Percentiles rank a stretch among this genome's conserved stretches.
Evolutionary conservation across 495 filamentous ascomycete genomes (phyloP).

Genomic region (Bathelium albidoporum): DNA sequence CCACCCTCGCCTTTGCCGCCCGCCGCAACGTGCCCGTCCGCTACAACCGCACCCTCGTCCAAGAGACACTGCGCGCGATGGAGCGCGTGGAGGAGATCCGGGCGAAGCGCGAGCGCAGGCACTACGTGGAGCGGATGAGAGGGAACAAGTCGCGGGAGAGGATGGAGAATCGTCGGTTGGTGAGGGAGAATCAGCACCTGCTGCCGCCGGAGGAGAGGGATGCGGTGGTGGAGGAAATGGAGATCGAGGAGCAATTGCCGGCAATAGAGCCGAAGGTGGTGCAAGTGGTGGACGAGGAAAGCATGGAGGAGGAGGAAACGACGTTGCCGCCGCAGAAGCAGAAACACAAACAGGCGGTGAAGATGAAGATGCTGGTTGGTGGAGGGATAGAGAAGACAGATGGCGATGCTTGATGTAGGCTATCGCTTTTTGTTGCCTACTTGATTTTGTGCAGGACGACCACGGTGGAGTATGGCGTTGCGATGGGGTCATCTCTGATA

Average conservation of each 20-base stretch:
- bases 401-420: constrained; percentile 14
- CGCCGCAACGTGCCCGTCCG: constrained; percentile 89
- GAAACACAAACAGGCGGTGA: constrained; percentile 35
- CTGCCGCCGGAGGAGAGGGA: constrained; percentile 41
- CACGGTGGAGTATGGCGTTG: not conserved
- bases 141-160: constrained; percentile 75
- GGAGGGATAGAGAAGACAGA: constrained; percentile 28
- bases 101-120: constrained; percentile 67
- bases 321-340: constrained; percentile 19
- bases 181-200: constrained; percentile 84
- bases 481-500: not conserved
- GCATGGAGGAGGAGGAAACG: constrained; percentile 26
- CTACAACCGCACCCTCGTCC: constrained; percentile 85
- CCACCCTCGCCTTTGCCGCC: constrained; percentile 79
- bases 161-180: constrained; percentile 71
- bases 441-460: not conserved
- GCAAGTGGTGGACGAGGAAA: constrained; percentile 37
- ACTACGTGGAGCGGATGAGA: constrained; percentile 85
- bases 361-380: constrained; percentile 42
- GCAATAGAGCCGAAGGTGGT: constrained; percentile 31
- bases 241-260: constrained; percentile 39
- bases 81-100: constrained; percentile 82
- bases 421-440: not conserved
- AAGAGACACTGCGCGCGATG: constrained; percentile 84
- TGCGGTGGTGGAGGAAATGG: constrained; percentile 39